These are phyloP conservation scores for Chromosphaera perkinsii DNA, from an alignment of 208 protist species.

Conservation along the genomic window DNA sequence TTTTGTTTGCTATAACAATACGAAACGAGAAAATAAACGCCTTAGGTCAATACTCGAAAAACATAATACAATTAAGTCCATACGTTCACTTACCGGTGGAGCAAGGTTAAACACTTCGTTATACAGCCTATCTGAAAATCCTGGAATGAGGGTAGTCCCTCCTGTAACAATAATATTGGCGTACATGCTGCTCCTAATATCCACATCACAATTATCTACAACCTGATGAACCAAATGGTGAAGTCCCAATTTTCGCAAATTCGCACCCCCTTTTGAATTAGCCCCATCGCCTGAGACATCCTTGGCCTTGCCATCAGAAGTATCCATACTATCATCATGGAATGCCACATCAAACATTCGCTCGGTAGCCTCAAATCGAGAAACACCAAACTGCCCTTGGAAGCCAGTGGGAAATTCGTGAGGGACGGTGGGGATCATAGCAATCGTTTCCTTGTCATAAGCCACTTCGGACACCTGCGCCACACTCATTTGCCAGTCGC, in stretches of 20 bases:
- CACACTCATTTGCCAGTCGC: too few species aligned
- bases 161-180: constrained; percentile 22
- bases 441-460: too few species aligned
- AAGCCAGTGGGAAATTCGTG: constrained; percentile 13
- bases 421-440: constrained; percentile 4
- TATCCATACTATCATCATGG: too few species aligned
- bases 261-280: too few species aligned
- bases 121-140: constrained; percentile 26
- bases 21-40: too few species aligned
- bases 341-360: constrained; percentile 4
- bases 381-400: neutral
- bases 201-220: constrained; percentile 21
- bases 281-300: too few species aligned
- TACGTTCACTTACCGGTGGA: constrained; percentile 13
- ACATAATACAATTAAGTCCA: too few species aligned
- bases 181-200: constrained; percentile 28
- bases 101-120: constrained; percentile 19
- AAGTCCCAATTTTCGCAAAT: too few species aligned
- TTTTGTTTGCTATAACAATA: too few species aligned
- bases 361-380: neutral
- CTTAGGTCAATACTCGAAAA: too few species aligned
- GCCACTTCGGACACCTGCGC: too few species aligned
- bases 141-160: constrained; percentile 23
- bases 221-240: neutral
- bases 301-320: too few species aligned